These are phyloP conservation scores for Saraca asoca DNA, from an alignment of 331 rosid genomes.

Conservation along the genomic window DNA sequence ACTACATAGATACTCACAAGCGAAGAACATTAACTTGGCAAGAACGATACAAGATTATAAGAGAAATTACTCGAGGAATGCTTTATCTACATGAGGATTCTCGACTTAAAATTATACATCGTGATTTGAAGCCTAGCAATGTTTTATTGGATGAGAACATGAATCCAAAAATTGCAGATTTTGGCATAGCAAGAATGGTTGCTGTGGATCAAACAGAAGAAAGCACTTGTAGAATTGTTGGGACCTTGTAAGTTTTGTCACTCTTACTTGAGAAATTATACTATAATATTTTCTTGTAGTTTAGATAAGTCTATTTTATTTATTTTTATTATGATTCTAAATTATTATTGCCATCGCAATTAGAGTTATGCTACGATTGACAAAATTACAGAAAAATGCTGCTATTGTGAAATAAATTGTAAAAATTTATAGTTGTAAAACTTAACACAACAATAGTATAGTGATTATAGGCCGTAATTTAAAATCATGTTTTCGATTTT, in stretches of 20 bases:
- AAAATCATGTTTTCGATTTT: background rate
- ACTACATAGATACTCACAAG: conserved; percentile 37
- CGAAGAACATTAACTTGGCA: conserved; percentile 37
- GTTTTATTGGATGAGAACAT: conserved; percentile 46
- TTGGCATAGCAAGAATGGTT: conserved; percentile 54
- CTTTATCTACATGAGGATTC: conserved; percentile 56
- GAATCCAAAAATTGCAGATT: conserved; percentile 57
- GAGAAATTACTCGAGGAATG: conserved; percentile 49
- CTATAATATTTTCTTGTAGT: background rate
- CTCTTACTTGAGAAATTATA: background rate
- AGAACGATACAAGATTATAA: conserved; percentile 48
- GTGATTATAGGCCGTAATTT: no score
- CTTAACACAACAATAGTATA: no score
- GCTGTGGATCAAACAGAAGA: conserved; percentile 45
- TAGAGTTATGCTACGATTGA: no score
- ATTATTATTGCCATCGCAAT: no score
- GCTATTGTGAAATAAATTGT: no score
- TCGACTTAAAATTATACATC: conserved; percentile 49
- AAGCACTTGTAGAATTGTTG: conserved; percentile 47
- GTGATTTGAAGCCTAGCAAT: conserved; percentile 56
- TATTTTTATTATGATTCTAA: no score
- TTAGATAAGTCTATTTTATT: background rate
- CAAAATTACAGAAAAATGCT: no score
- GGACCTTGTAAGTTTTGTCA: conserved; percentile 48
- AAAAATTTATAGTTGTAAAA: no score